Conservation (phyloP, 805 yeast genomes). For the Yarrowia porcina region DNA sequence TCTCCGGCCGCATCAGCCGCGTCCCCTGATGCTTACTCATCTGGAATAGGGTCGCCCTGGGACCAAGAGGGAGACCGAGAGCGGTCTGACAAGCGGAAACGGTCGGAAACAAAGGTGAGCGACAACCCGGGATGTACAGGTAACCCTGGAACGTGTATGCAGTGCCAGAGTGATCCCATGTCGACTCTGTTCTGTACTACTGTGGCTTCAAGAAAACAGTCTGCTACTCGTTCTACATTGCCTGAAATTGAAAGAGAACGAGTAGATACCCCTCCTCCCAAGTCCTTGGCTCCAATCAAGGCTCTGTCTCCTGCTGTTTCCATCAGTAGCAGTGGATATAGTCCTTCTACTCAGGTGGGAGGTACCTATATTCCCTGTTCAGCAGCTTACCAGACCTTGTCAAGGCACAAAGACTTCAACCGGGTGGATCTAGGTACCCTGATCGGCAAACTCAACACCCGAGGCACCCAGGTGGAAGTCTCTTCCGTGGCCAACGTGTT, state of each 20-base stretch:
- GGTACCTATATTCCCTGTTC: constrained; percentile 74
- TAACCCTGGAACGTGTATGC: constrained; percentile 80
- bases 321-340: constrained; percentile 21
- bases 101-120: background rate
- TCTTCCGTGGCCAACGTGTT: constrained; percentile 81
- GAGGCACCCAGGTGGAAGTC: constrained; percentile 91
- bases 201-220: constrained; percentile 50
- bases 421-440: constrained; percentile 69
- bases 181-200: constrained; percentile 85
- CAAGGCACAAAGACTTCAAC: constrained; percentile 74
- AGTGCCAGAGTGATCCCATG: constrained; percentile 84
- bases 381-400: constrained; percentile 83
- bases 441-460: constrained; percentile 70
- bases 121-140: constrained; percentile 58
- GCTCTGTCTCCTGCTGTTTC: constrained; percentile 21
- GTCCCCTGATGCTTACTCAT: constrained; percentile 13
- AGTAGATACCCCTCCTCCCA: constrained; percentile 17
- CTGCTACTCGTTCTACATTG: constrained; percentile 19
- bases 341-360: constrained; percentile 23
- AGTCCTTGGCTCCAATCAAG: constrained; percentile 3
- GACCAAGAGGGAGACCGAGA: constrained; percentile 4
- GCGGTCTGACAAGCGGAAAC: background rate
- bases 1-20: constrained; percentile 30
- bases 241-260: constrained; percentile 14
- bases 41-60: constrained; percentile 29